Evolutionary conservation across 2,329 filamentous ascomycete genomes (phyloP).

Genomic region (Onygenales sp.): DNA sequence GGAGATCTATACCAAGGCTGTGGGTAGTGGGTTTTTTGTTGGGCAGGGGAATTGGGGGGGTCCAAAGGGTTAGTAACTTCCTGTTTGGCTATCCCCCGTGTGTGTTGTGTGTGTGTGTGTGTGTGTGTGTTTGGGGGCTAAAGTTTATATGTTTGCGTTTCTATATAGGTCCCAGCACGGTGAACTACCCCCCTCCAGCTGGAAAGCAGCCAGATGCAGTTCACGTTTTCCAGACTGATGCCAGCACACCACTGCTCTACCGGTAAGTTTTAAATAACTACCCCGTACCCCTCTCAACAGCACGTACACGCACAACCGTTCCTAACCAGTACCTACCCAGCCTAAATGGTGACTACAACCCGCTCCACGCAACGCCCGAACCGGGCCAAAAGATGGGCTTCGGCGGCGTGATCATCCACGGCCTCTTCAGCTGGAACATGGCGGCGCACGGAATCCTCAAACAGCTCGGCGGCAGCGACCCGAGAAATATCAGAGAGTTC

Average conservation of each 20-base stretch:
- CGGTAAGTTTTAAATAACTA: constrained; percentile 31
- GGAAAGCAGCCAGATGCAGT: constrained; percentile 61
- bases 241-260: constrained; percentile 67
- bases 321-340: constrained; percentile 29
- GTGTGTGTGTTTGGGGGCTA: not conserved
- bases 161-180: constrained; percentile 51
- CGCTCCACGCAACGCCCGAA: constrained; percentile 77
- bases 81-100: not conserved
- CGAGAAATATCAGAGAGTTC: constrained; percentile 76
- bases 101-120: not conserved
- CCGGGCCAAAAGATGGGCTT: constrained; percentile 86
- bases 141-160: constrained; percentile 11
- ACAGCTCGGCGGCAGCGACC: constrained; percentile 64
- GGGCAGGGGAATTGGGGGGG: constrained; percentile 79
- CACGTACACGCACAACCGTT: not conserved
- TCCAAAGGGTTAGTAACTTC: constrained; percentile 57
- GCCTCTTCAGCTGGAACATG: constrained; percentile 78
- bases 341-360: constrained; percentile 91
- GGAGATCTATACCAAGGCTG: constrained; percentile 61
- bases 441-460: constrained; percentile 65
- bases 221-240: constrained; percentile 59
- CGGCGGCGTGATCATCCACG: constrained; percentile 80
- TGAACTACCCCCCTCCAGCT: constrained; percentile 68
- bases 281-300: not conserved
- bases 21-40: constrained; percentile 68